phyloP scores from a whole-genome alignment of 495 filamentous ascomycete species.

The Aspergillus hancockii region DNA sequence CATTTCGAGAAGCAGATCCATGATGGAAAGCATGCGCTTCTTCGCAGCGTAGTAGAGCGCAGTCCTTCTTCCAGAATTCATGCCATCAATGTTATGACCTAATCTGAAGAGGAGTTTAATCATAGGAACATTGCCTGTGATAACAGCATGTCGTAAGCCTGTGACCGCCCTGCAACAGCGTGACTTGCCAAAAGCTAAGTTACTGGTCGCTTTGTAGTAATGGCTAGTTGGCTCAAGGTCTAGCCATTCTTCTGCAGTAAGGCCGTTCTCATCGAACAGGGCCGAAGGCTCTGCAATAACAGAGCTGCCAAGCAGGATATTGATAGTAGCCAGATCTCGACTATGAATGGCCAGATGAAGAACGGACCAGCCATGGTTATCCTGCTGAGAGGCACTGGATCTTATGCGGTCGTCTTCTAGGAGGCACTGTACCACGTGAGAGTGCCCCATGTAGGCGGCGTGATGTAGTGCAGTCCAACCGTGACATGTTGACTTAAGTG shows the following conservation, averaged over 20 bases:
- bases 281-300: conserved; percentile 24
- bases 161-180: conserved; percentile 34
- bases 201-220: conserved; percentile 30
- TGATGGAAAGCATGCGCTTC: conserved; percentile 26
- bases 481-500: conserved; percentile 31
- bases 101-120: conserved; percentile 27
- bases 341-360: conserved; percentile 34
- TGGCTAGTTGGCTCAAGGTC: conserved; percentile 27
- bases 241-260: conserved; percentile 37
- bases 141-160: conserved; percentile 29
- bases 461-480: conserved; percentile 27
- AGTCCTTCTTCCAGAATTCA: conserved; percentile 33
- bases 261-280: conserved; percentile 30
- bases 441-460: conserved; percentile 25
- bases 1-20: conserved; percentile 28
- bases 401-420: conserved; percentile 24
- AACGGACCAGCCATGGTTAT: conserved; percentile 37
- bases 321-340: conserved; percentile 27
- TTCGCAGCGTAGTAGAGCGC: conserved; percentile 34
- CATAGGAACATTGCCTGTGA: conserved; percentile 26
- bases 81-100: conserved; percentile 26
- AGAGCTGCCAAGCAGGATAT: conserved; percentile 26
- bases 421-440: conserved; percentile 21
- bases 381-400: conserved; percentile 29
- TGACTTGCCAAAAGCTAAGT: conserved; percentile 32